phyloP scores from a whole-genome alignment of 768 basidiomycete genomes.

The Auricularia cornea region DNA sequence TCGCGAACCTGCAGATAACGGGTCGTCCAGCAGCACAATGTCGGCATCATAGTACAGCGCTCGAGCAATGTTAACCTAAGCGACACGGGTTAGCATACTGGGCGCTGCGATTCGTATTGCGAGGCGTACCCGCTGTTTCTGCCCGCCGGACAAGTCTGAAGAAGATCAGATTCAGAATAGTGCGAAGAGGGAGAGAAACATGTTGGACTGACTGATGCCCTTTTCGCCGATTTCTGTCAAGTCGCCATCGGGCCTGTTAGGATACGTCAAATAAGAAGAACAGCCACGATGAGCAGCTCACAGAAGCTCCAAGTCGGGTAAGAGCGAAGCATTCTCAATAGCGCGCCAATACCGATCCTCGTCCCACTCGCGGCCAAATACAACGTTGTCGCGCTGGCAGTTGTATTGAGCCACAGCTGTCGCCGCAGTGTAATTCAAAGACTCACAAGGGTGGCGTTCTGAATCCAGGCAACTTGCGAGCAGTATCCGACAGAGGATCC shows the following conservation, averaged over 20 bases:
- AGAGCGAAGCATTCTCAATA: slow-evolving; percentile 47
- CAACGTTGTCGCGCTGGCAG: slow-evolving; percentile 51
- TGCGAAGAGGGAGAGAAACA: too few species aligned
- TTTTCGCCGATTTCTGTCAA: slow-evolving; percentile 72
- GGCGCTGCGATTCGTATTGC: not conserved
- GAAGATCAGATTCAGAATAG: too few species aligned
- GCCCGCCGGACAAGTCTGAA: slow-evolving; percentile 42
- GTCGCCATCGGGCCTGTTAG: slow-evolving; percentile 47
- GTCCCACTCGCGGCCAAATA: slow-evolving; percentile 58
- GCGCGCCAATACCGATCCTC: slow-evolving; percentile 59
- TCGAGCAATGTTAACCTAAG: slow-evolving; percentile 65
- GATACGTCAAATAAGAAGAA: not conserved
- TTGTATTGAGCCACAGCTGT: not conserved
- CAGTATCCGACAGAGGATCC: slow-evolving; percentile 63
- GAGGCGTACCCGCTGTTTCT: slow-evolving; percentile 46
- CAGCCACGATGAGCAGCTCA: not conserved
- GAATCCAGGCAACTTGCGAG: slow-evolving; percentile 71
- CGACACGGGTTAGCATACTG: slow-evolving; percentile 12
- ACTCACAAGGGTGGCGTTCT: slow-evolving; percentile 53
- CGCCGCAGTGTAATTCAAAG: not conserved
- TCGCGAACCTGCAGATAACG: slow-evolving; percentile 48
- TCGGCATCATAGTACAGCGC: slow-evolving; percentile 61
- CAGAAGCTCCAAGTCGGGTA: slow-evolving; percentile 56
- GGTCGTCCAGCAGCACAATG: slow-evolving; percentile 54
- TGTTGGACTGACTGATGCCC: slow-evolving; percentile 46